Percentiles rank a stretch among this genome's conserved stretches.
Conservation (phyloP, 2,329 filamentous ascomycete species). For the Hypoxylon sp. region DNA sequence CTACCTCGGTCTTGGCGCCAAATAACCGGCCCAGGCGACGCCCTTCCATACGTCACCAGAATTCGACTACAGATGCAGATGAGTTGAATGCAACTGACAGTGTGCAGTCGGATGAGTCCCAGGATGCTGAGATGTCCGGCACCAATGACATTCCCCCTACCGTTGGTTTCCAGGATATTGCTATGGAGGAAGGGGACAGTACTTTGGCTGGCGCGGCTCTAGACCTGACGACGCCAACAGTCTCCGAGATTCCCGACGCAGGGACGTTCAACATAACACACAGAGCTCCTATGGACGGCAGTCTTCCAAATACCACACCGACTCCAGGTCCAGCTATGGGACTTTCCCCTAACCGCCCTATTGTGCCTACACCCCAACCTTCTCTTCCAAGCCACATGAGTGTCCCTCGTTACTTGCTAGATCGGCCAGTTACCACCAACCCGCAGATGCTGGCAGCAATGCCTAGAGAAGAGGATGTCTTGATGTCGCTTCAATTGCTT, state of each 20-base stretch:
- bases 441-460: slow-evolving; percentile 87
- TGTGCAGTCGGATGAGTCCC: slow-evolving; percentile 81
- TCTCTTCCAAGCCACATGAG: slow-evolving; percentile 75
- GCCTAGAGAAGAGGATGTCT: slow-evolving; percentile 95
- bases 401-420: slow-evolving; percentile 84
- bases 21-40: slow-evolving; percentile 74
- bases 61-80: slow-evolving; percentile 90
- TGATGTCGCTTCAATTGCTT: slow-evolving; percentile 97
- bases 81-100: slow-evolving; percentile 85
- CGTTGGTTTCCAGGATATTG: slow-evolving; percentile 87
- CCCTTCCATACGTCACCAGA: slow-evolving; percentile 90
- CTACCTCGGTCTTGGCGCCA: slow-evolving; percentile 67
- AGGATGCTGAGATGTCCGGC: slow-evolving; percentile 83
- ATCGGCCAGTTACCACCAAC: slow-evolving; percentile 78
- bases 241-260: slow-evolving; percentile 87
- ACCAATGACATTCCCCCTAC: slow-evolving; percentile 84
- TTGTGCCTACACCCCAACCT: slow-evolving; percentile 82
- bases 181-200: slow-evolving; percentile 83
- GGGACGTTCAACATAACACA: slow-evolving; percentile 97
- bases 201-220: slow-evolving; percentile 83
- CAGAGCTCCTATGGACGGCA: slow-evolving; percentile 85
- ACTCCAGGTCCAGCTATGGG: slow-evolving; percentile 77
- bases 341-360: slow-evolving; percentile 80
- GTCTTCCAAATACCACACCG: slow-evolving; percentile 81
- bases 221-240: slow-evolving; percentile 81